Evolutionary conservation across 768 basidiomycete genomes (phyloP), one percentile per base, ranked within the genome.

Genomic region (Suillus cothurnatus): DNA sequence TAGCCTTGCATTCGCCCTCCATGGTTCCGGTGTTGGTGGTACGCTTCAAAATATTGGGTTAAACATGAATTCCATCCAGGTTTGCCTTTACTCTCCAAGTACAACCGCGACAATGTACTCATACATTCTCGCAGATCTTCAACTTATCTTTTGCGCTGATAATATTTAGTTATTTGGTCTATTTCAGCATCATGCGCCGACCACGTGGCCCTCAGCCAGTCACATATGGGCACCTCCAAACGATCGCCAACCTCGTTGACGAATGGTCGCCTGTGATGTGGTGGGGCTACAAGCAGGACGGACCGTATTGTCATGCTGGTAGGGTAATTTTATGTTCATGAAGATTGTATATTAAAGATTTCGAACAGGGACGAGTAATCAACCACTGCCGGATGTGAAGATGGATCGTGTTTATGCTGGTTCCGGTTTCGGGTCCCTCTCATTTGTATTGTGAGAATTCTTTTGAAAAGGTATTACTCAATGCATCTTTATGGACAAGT

Each of bases 211-310:
- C 70, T 0, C 77, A 78, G 47, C 77, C 72, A 0, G 73, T 71
- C 5, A 67, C 73, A n/a, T 79, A 78, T 32, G 76, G 77, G 3
- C 76, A 78, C 26, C 63, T 79, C 7, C 73, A 77, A 50, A 79
- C 74, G 21, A 69, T 79, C 8, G 49, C 47, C n/a, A 23, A 47
- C 47, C 47, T 23, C n/a, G 12, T 47, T 12, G n/a, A 47, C n/a
- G 43, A 21, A 21, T 74, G 71, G 6, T 76, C 78, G 58, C 64
- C 70, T 1, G 73, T 64, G 8, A 73, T 77, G 67, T 72, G 75
- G 74, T 76, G 75, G 71, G 75, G 72, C 21, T 67, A 69, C 26
- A 76, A 75, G n/a, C 49, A 52, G 1, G 38, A 17, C 15, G 64
- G 67, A 39, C 53, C 62, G 0, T 55, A 23, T 32, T 59, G 36